Conservation (phyloP, 768 basidiomycete species). For the Gymnopilus junonius region DNA sequence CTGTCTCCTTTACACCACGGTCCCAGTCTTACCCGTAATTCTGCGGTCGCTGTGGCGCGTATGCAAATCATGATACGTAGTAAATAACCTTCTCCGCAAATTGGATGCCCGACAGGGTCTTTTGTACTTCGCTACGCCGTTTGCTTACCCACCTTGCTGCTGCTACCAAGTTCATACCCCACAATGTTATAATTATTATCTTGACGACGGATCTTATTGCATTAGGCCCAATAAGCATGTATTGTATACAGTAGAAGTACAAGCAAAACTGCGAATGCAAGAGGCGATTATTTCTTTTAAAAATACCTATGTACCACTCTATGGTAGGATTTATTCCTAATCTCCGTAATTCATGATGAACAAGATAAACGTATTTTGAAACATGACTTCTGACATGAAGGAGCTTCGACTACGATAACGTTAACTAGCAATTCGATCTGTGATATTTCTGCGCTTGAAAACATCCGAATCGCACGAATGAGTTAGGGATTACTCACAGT, state of each 20-base stretch:
- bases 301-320: neutral
- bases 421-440: neutral
- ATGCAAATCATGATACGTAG: neutral
- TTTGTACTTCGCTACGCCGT: neutral
- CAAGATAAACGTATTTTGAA: neutral
- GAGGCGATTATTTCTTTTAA: neutral
- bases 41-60: neutral
- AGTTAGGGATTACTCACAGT: neutral
- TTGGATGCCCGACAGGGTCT: neutral
- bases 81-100: neutral
- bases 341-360: neutral
- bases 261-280: neutral
- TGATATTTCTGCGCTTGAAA: neutral
- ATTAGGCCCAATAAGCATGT: neutral
- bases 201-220: neutral
- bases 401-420: neutral
- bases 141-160: neutral
- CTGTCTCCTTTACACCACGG: neutral
- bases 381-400: neutral
- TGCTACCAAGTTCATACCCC: neutral
- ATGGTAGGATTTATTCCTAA: neutral
- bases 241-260: neutral
- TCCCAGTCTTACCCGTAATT: neutral
- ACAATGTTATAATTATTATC: neutral
- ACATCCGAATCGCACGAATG: neutral